A percentile compares a stretch with the other conserved stretches of the same genome.
Conservation (phyloP, 2,329 filamentous ascomycete genomes). For the Colletotrichum truncatum region DNA sequence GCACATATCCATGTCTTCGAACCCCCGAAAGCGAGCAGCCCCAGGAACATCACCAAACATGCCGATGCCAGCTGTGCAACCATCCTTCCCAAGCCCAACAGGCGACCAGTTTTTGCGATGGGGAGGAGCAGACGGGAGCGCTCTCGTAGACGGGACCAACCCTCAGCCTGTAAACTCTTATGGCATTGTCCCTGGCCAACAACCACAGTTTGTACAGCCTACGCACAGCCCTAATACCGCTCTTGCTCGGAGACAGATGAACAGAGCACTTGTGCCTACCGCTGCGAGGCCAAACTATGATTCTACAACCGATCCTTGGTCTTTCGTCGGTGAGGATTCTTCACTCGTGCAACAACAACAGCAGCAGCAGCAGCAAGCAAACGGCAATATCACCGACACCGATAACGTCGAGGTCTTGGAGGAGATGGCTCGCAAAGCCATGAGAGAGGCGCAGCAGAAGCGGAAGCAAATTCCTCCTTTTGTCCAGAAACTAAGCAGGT, state of each 20-base stretch:
- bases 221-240: constrained; percentile 44
- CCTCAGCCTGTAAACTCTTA: constrained; percentile 46
- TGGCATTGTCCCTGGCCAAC: constrained; percentile 47
- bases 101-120: constrained; percentile 58
- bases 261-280: constrained; percentile 58
- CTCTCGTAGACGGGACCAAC: constrained; percentile 46
- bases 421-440: constrained; percentile 80
- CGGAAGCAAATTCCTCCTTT: constrained; percentile 97
- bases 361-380: constrained; percentile 21
- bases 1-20: constrained; percentile 54
- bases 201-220: constrained; percentile 42
- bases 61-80: constrained; percentile 59
- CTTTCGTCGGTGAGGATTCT: constrained; percentile 53
- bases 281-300: constrained; percentile 48
- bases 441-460: constrained; percentile 88
- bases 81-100: constrained; percentile 55
- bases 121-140: constrained; percentile 49
- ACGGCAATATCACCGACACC: constrained; percentile 55
- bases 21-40: constrained; percentile 76
- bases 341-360: constrained; percentile 47
- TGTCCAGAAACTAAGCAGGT: constrained; percentile 98
- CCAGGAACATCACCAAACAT: constrained; percentile 74
- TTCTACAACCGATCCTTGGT: constrained; percentile 49
- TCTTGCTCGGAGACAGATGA: constrained; percentile 62
- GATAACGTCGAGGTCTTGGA: constrained; percentile 84